Conservation (phyloP, 495 filamentous ascomycete species). For the Penicillium macrosclerotiorum region DNA sequence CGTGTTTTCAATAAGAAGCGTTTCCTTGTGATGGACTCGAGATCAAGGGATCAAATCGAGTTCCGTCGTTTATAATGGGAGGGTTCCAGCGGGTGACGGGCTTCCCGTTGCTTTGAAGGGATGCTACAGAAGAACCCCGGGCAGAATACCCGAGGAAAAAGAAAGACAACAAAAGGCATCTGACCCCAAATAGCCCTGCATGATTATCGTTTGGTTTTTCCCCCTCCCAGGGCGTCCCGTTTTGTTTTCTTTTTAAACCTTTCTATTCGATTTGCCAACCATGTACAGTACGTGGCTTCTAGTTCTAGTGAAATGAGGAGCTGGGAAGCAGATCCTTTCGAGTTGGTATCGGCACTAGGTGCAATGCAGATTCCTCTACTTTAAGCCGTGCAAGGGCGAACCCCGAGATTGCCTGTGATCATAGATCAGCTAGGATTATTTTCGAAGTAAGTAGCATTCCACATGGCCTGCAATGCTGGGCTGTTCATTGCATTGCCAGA, state of each 20-base stretch:
- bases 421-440: not conserved
- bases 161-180: slow-evolving; percentile 5
- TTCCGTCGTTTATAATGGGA: too few species aligned
- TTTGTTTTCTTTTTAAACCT: too few species aligned
- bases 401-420: slow-evolving; percentile 1
- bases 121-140: too few species aligned
- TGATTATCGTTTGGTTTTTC: slow-evolving; percentile 1
- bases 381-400: not conserved
- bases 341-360: slow-evolving; percentile 21
- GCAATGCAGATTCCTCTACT: slow-evolving; percentile 17
- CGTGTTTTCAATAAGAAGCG: too few species aligned
- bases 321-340: slow-evolving; percentile 14
- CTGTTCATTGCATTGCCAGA: too few species aligned
- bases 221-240: slow-evolving; percentile 12
- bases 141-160: too few species aligned
- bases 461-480: too few species aligned
- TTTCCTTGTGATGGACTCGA: too few species aligned
- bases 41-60: too few species aligned
- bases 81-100: too few species aligned
- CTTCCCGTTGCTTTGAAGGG: too few species aligned
- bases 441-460: too few species aligned
- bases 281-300: slow-evolving; percentile 47
- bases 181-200: not conserved
- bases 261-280: slow-evolving; percentile 30
- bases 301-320: slow-evolving; percentile 17